A percentile compares a stretch with the other conserved stretches of the same genome.
phyloP scores from a whole-genome alignment of 2,329 filamentous ascomycete genomes.

The Raffaelea ambrosiae region DNA sequence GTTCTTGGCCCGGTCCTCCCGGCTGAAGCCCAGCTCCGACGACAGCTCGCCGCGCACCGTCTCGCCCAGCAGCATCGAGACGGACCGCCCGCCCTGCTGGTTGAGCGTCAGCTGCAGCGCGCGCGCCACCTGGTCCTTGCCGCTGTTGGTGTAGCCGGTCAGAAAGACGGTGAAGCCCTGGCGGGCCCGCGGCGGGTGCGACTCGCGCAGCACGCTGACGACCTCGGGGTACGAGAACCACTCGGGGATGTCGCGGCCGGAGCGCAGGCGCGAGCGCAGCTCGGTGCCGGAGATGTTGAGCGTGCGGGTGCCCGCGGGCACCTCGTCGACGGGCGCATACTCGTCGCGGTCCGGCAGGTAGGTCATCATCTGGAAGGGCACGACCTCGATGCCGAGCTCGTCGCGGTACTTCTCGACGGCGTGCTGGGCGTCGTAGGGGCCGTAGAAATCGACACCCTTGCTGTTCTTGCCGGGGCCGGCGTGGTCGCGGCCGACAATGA shows the following conservation, averaged over 20 bases:
- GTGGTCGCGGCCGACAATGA: constrained; percentile 98
- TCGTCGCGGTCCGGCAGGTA: constrained; percentile 96
- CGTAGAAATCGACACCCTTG: constrained; percentile 94
- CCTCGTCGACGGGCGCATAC: constrained; percentile 89
- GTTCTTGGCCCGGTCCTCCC: constrained; percentile 88
- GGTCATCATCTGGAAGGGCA: constrained; percentile 99
- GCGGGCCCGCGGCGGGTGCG: constrained; percentile 79
- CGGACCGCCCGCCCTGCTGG: constrained; percentile 92
- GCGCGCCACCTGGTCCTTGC: constrained; percentile 93
- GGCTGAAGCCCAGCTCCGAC: constrained; percentile 89
- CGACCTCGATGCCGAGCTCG: constrained; percentile 97
- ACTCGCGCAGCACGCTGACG: constrained; percentile 90
- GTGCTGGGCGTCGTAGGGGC: constrained; percentile 93
- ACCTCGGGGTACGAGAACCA: constrained; percentile 99
- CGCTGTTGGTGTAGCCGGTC: constrained; percentile 91
- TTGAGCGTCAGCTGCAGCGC: constrained; percentile 95
- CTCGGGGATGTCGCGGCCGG: constrained; percentile 89
- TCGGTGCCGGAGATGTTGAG: constrained; percentile 83
- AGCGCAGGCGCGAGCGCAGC: constrained; percentile 83
- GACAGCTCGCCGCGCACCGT: constrained; percentile 90
- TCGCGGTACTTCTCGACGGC: constrained; percentile 93
- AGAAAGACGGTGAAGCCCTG: constrained; percentile 99
- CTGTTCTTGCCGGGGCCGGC: constrained; percentile 98
- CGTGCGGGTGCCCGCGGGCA: constrained; percentile 73
- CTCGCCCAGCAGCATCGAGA: constrained; percentile 90